Evolutionary conservation across 148 eudicot genomes (phyloP), one percentile per base, ranked within the genome.

Genomic region (Vaccinium vitisidaea): DNA sequence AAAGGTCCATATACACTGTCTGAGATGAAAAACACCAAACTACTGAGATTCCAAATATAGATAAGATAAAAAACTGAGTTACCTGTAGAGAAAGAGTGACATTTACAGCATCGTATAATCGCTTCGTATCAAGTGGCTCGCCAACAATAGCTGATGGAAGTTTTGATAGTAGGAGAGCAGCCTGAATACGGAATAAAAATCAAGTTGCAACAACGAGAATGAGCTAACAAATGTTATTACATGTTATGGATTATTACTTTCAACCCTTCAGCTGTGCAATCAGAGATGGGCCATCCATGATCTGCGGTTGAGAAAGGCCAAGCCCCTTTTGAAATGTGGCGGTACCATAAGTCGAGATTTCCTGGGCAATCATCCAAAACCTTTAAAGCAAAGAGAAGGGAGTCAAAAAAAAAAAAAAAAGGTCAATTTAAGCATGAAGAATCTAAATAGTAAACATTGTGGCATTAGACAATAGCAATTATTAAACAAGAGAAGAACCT

Each of bases 281-380:
- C 99, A 27, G 99, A 97, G 88, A 97, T 95, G 61, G 99, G 98
- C 99, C 99, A 97, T 49, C 99, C 99, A 76, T 97, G 99, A 87
- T 97, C 99, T 50, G 89, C 93, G 80, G 99, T 97, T 82, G 99
- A 95, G 89, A 95, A 97, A 76, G 99, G 99, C 99, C 99, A 97
- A 86, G 98, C 99, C 80, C 99, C 99, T 92, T 97, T 97, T 76
- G 99, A 97, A 70, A 97, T 95, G 90, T 97, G 99, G 86, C 98
- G 98, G 78, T 95, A 95, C 98, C 98, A 97, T 81, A 73, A 85
- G 85, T 85, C 78, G 49, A 94, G 98, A 90, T 97, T 88, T 54
- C 99, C 99, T 27, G 93, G 87, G 86, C 99, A 95, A 86, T 97
- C 96, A 21, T 93, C 95, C 88, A 81, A 70, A 78, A 97, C 98